Conservation (phyloP, 148 eudicot species). For the Fagopyrum homotropicum region DNA sequence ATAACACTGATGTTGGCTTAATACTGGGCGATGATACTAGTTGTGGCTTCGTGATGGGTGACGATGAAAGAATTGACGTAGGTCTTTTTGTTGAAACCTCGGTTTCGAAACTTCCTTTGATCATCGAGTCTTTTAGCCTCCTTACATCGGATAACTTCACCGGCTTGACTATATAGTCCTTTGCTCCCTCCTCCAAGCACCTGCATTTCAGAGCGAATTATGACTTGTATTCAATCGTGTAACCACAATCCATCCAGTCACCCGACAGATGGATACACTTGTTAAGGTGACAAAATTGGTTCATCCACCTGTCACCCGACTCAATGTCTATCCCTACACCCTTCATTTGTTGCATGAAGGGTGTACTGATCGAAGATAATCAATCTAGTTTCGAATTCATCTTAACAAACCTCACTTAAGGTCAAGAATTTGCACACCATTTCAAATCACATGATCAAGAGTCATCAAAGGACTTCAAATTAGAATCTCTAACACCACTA, state of each 20-base stretch:
- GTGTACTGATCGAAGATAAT: no score
- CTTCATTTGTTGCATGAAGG: no score
- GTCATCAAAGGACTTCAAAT: neutral
- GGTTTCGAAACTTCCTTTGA: neutral
- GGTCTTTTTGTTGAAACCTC: neutral
- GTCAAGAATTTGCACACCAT: neutral
- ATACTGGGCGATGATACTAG: neutral
- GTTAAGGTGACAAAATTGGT: no score
- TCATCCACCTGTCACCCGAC: no score
- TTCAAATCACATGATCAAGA: neutral
- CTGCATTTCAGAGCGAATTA: neutral
- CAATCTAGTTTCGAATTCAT: neutral
- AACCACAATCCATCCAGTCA: no score
- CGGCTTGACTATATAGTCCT: conserved; percentile 15
- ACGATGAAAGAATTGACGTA: neutral
- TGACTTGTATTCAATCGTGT: no score
- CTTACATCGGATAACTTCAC: conserved; percentile 12
- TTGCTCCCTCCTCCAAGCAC: conserved; percentile 13
- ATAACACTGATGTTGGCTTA: no score
- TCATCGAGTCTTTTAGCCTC: conserved; percentile 12
- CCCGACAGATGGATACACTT: neutral
- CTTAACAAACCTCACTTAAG: neutral
- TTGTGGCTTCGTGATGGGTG: conserved; percentile 1
- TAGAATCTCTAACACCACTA: neutral
- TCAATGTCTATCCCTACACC: no score